A percentile compares a stretch with the other conserved stretches of the same genome.
phyloP scores from a whole-genome alignment of 2,329 filamentous ascomycete genomes.

The Colletotrichum sojae region DNA sequence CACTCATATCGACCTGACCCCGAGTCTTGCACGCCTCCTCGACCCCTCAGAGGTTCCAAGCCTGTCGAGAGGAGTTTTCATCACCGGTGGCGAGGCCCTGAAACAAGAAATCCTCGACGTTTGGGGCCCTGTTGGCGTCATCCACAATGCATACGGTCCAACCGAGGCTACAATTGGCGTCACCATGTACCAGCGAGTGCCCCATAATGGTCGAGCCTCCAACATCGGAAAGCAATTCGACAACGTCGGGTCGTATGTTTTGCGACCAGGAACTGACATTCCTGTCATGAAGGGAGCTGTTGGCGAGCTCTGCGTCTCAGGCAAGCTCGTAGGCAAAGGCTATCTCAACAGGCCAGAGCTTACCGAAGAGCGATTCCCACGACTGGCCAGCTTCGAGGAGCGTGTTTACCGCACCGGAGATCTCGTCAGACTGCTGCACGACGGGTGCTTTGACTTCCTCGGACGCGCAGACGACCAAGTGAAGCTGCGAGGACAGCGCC shows the following conservation, averaged over 20 bases:
- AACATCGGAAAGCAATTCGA: slow-evolving; percentile 91
- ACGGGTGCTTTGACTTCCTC: slow-evolving; percentile 88
- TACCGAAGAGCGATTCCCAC: slow-evolving; percentile 82
- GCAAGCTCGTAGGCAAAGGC: slow-evolving; percentile 88
- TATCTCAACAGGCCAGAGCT: slow-evolving; percentile 88
- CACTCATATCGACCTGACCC: slow-evolving; percentile 93
- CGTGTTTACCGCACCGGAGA: slow-evolving; percentile 91
- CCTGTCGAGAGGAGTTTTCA: slow-evolving; percentile 87
- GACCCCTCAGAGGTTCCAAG: slow-evolving; percentile 86
- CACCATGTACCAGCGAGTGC: slow-evolving; percentile 89
- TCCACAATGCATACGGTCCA: slow-evolving; percentile 94
- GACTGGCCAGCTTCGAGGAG: slow-evolving; percentile 68
- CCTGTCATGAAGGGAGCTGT: slow-evolving; percentile 84
- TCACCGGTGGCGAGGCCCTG: slow-evolving; percentile 90
- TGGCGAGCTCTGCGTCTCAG: slow-evolving; percentile 91
- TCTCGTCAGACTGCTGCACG: slow-evolving; percentile 83
- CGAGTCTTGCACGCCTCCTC: slow-evolving; percentile 84
- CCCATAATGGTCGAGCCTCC: slow-evolving; percentile 81
- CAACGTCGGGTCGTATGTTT: slow-evolving; percentile 88
- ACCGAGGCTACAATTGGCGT: slow-evolving; percentile 95
- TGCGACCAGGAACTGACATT: slow-evolving; percentile 76
- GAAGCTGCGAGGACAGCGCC: slow-evolving; percentile 88
- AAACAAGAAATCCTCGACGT: slow-evolving; percentile 90
- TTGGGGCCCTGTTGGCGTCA: slow-evolving; percentile 85
- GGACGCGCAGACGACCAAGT: slow-evolving; percentile 93